Evolutionary conservation across 306 rosid genomes (phyloP).

Genomic region (Vachellia pachyceras): DNA sequence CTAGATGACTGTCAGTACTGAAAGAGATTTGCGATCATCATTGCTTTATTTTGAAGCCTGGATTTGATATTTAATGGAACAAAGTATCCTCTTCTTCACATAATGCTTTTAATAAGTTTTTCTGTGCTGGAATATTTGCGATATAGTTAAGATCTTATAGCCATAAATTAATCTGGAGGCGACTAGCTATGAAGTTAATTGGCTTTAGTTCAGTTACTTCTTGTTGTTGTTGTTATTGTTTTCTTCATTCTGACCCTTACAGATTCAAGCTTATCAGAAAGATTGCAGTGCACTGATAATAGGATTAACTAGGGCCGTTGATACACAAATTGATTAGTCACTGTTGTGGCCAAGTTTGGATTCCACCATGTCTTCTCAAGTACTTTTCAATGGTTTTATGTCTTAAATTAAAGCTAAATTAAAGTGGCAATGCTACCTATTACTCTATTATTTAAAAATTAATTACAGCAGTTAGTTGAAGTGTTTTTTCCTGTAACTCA

Average conservation of each 20-base stretch:
- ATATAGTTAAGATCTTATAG: slow-evolving; percentile 14
- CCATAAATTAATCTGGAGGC: slow-evolving; percentile 1
- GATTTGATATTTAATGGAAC: slow-evolving; percentile 44
- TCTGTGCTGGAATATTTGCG: slow-evolving; percentile 28
- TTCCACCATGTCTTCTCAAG: background rate
- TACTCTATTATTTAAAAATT: background rate
- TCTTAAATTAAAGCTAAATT: background rate
- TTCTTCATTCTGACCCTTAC: background rate
- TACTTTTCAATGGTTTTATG: background rate
- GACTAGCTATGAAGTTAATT: background rate
- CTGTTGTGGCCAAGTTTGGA: background rate
- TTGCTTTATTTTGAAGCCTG: slow-evolving; percentile 40
- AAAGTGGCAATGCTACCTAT: background rate
- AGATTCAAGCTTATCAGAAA: background rate
- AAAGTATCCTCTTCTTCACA: slow-evolving; percentile 32
- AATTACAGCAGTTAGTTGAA: too few species aligned
- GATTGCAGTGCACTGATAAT: background rate
- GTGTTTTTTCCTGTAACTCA: too few species aligned
- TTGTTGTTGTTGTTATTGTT: background rate
- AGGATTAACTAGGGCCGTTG: background rate
- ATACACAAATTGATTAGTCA: background rate
- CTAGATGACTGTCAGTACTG: slow-evolving; percentile 28
- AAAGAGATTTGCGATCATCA: slow-evolving; percentile 31
- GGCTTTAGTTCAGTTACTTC: slow-evolving; percentile 10
- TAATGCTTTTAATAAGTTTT: slow-evolving; percentile 19